phyloP scores from a whole-genome alignment of 768 basidiomycete genomes.

The Collybiopsis confluens region DNA sequence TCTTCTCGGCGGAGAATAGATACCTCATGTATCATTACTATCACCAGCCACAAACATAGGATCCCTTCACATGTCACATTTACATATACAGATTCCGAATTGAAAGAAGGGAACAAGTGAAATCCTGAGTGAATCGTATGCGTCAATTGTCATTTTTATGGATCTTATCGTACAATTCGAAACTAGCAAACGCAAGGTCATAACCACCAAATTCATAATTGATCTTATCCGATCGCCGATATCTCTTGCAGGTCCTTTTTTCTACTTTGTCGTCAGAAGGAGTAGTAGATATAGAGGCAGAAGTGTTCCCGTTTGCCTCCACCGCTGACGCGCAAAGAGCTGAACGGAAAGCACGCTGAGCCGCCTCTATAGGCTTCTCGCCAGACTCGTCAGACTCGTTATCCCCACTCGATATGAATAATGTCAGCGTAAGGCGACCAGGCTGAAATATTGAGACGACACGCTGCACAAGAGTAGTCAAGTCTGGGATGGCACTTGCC shows the following conservation, averaged over 20 bases:
- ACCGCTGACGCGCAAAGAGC: conserved; percentile 43
- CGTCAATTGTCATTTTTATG: conserved; percentile 6
- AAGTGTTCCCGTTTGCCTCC: conserved; percentile 10
- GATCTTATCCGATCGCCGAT: conserved; percentile 91
- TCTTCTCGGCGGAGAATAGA: conserved; percentile 5
- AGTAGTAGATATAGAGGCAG: conserved; percentile 6
- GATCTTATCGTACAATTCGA: conserved; percentile 45
- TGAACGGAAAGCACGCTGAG: conserved; percentile 66
- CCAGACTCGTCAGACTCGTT: conserved; percentile 38
- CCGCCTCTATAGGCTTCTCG: conserved; percentile 61
- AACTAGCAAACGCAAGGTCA: conserved; percentile 86
- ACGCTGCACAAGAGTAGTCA: conserved; percentile 77
- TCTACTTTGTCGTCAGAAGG: neutral
- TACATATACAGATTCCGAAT: neutral
- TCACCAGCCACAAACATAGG: neutral
- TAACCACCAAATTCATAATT: conserved; percentile 97
- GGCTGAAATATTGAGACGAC: conserved; percentile 95
- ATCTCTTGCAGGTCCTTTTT: conserved; percentile 25
- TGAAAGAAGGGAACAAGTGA: neutral
- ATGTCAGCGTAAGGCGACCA: conserved; percentile 74
- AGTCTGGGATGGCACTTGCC: conserved; percentile 54
- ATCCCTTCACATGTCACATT: neutral
- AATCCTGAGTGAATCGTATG: neutral
- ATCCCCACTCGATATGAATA: conserved; percentile 79
- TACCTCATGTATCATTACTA: neutral